Percentiles rank a stretch among this genome's conserved stretches.
phyloP scores from a whole-genome alignment of 108 stramenopile species.

The Cyclotella baltica region DNA sequence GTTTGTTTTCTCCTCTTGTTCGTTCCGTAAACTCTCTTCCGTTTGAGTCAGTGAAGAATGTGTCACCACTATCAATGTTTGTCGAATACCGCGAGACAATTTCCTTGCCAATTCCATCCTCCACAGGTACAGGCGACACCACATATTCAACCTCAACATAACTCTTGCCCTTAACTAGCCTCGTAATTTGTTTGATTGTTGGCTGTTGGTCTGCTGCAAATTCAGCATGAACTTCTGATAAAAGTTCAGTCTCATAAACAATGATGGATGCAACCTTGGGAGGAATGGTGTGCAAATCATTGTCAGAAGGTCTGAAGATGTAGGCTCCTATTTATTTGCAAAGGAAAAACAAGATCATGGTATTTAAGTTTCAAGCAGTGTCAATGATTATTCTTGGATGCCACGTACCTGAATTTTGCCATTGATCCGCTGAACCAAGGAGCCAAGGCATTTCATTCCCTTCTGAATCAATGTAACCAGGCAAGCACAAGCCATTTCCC shows the following conservation, averaged over 20 bases:
- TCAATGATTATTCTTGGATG: background rate
- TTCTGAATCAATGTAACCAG: slow-evolving; percentile 55
- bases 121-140: slow-evolving; percentile 91
- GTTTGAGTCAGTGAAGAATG: slow-evolving; percentile 96
- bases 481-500: slow-evolving; percentile 44
- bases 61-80: slow-evolving; percentile 62
- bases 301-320: slow-evolving; percentile 87
- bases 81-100: slow-evolving; percentile 82
- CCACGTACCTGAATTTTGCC: slow-evolving; percentile 82
- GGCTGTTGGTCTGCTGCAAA: slow-evolving; percentile 56
- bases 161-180: slow-evolving; percentile 64
- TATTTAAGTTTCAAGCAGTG: background rate
- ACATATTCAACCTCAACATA: slow-evolving; percentile 93
- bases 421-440: slow-evolving; percentile 20
- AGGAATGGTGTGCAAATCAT: slow-evolving; percentile 35
- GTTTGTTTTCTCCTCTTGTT: slow-evolving; percentile 65
- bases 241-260: slow-evolving; percentile 43
- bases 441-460: slow-evolving; percentile 50
- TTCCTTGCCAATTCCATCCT: slow-evolving; percentile 84
- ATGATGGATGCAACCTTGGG: slow-evolving; percentile 14
- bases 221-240: slow-evolving; percentile 77
- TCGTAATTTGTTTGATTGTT: slow-evolving; percentile 88
- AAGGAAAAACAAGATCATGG: background rate
- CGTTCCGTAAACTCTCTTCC: slow-evolving; percentile 92
- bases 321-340: slow-evolving; percentile 69